A percentile compares a stretch with the other conserved stretches of the same genome.
Conservation (phyloP, 805 yeast species). For the Candida gorgasii region DNA sequence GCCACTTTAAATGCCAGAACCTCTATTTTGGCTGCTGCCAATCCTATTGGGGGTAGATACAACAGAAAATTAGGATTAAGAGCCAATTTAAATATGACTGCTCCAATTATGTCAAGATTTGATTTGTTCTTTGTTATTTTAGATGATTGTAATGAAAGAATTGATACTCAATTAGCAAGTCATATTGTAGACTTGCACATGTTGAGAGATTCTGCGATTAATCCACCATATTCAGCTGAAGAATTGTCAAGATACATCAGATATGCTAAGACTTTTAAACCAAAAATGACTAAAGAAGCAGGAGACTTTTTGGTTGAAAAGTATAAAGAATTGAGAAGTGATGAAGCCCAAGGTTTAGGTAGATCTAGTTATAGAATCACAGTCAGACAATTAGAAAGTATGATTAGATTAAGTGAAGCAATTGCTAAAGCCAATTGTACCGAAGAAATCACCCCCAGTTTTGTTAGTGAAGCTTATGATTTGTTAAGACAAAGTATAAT, state of each 20-base stretch:
- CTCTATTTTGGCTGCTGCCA: constrained; percentile 97
- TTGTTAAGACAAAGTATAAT: constrained; percentile 87
- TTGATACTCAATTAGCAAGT: constrained; percentile 86
- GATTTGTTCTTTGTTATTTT: constrained; percentile 92
- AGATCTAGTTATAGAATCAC: constrained; percentile 91
- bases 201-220: constrained; percentile 84
- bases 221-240: constrained; percentile 86
- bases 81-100: constrained; percentile 90
- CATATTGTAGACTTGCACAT: constrained; percentile 94
- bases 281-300: constrained; percentile 80
- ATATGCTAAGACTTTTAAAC: constrained; percentile 92
- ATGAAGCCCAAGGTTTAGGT: constrained; percentile 87
- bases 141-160: constrained; percentile 90
- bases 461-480: constrained; percentile 92
- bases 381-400: constrained; percentile 92
- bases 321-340: constrained; percentile 82
- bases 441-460: constrained; percentile 76
- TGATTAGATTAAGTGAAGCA: constrained; percentile 92
- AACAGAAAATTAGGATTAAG: constrained; percentile 82
- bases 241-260: constrained; percentile 85
- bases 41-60: constrained; percentile 96
- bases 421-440: constrained; percentile 97
- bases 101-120: constrained; percentile 98
- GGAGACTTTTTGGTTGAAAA: constrained; percentile 71
- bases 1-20: constrained; percentile 97